Evolutionary conservation across 768 basidiomycete genomes (phyloP).

Genomic region (Heimioporus sp.): DNA sequence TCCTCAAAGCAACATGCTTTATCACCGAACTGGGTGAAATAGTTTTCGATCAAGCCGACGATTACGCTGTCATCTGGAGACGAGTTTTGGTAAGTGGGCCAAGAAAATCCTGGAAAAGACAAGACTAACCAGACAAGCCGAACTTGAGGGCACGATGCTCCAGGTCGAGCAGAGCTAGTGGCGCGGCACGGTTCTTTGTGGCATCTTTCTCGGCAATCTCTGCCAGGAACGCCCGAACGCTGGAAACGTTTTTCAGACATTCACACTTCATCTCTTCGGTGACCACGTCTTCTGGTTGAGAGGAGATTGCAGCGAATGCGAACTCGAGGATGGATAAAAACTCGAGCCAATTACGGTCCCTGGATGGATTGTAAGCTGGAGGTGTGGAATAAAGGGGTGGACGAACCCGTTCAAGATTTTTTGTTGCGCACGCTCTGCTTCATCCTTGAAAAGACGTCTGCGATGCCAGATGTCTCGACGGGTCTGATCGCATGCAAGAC

Average conservation of each 20-base stretch:
- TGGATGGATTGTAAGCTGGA: constrained; percentile 27
- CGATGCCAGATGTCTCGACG: constrained; percentile 67
- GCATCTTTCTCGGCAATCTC: constrained; percentile 65
- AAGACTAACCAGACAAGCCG: constrained; percentile 41
- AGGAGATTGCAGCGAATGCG: constrained; percentile 45
- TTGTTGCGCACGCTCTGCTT: constrained; percentile 57
- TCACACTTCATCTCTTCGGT: constrained; percentile 38
- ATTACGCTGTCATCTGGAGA: constrained; percentile 45
- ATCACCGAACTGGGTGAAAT: constrained; percentile 70
- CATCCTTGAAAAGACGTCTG: constrained; percentile 56
- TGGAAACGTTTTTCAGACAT: constrained; percentile 37
- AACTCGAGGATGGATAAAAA: constrained; percentile 74
- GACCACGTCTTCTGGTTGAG: constrained; percentile 21
- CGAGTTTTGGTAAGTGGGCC: neutral
- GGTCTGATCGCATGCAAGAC: constrained; percentile 70
- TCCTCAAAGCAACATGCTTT: constrained; percentile 91
- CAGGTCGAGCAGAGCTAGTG: constrained; percentile 73
- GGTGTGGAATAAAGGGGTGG: neutral
- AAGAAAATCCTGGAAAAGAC: neutral
- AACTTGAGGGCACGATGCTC: constrained; percentile 56
- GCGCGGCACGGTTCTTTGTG: constrained; percentile 67
- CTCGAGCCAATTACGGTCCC: constrained; percentile 87
- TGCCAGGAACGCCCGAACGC: constrained; percentile 51
- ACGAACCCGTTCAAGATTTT: constrained; percentile 61
- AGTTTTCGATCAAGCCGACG: constrained; percentile 54